Base-by-base conservation (phyloP, 2,329 filamentous ascomycete genomes). In the Metarhizium brunneum region DNA sequence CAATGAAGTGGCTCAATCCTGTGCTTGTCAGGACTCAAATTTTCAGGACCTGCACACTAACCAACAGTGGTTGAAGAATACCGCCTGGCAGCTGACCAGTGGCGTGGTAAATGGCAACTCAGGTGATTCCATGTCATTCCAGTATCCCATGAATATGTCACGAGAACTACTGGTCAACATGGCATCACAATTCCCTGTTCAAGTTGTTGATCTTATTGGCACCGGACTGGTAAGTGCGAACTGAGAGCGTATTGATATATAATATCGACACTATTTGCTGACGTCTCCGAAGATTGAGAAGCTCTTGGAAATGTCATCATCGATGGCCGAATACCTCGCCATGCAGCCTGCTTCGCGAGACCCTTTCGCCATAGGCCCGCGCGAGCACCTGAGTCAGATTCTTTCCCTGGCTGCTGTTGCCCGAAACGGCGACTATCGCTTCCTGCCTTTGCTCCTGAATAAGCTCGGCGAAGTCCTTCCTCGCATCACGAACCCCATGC, bases 121-220 rank as follows among this genome's bases (percentile, higher is more conserved):
- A 56, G 77, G 84, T 45, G 75, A 79, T 20, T 73, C 72, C 59
- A 76, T 86, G 58, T 80, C 83, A 0, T 87, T 86, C 61, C 77
- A 80, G 53, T 87, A 85, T 61, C 80, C 84, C 3, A 74, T 84
- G 20, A 79, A 83, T 52, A 78, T 88, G 59, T 77, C 84, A 0
- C 75, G 79, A 49, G 85, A 89, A 56, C 64, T 90, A 7, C 64
- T 88, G 30, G 72, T 79, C 25, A 78, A 79, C 14, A 83, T 92
- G 70, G 85, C 87, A 4, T 82, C 84, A 16, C 82, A 87, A 54
- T 87, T 94, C 64, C 85, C 86, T 0, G 82, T 83, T 40, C 79
- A 85, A 60, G 84, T 90, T 75, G 88, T 90, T 74, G 88, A 92
- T 60, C 75, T 92, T 3, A 78, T 92, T 60, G 87, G 86, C 18